Evolutionary conservation across 768 basidiomycete genomes (phyloP), one percentile per base, ranked within the genome.

Genomic region (Rhodocollybia butyracea): DNA sequence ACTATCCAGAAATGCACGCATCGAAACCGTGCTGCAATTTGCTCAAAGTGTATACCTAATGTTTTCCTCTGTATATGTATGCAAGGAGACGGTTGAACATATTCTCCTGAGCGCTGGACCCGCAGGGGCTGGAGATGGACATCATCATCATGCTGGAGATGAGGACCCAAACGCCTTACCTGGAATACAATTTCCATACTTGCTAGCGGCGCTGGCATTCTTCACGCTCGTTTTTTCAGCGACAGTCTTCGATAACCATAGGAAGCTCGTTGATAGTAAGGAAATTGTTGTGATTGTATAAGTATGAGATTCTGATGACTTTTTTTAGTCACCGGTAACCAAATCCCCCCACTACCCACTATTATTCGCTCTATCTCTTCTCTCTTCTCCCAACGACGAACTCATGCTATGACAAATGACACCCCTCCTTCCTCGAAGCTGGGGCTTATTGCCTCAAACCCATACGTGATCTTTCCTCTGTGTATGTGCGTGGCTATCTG

Each of bases 61-160:
- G 75, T 99, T 98, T 66, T 84, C 94, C 0, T 85, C 92, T 0
- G 88, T 98, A 2, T 99, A 98, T 72, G 89, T 98, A 17, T 94
- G 93, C 64, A 98, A 99, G 66, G 97, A 99, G 77, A 90, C 94
- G 0, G 78, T 98, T 3, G 96, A 99, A 70, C 94, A 96, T 70
- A 69, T 97, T 38, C 68, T 99, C 15, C 76, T 98, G 40, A 85
- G 85, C 45, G 80, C 82, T 6, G 83, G 81, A 19, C 54, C 59
- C 17, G 71, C 66, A 48, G 89, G 83, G 22, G 60, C 64, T 15
- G 66, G 70, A 0, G 76, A 79, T 55, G 78, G 76, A 0, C 73
- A 75, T 43, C 81, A 84, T 56, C 88, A 89, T 61, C 89, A 90
- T 61, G 86, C 88, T 64, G 78, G 79, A 8, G 80, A 83, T 36